Base-by-base conservation (phyloP, 768 basidiomycete species). In the Butyriboletus loyo region DNA sequence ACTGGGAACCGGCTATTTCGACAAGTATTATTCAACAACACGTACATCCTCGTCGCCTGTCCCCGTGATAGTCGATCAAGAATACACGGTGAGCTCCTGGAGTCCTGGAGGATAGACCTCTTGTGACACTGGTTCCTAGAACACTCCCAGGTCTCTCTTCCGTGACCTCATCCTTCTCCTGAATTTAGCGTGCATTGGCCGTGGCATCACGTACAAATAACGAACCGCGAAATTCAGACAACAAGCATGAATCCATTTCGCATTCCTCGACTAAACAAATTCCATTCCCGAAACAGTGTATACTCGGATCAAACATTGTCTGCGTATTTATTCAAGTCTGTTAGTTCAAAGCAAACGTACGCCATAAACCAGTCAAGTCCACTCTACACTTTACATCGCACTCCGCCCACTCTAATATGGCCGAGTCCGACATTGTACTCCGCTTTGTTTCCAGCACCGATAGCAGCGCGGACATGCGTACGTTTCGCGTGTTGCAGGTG, bases 401-500 rank as follows among this genome's bases (percentile, higher is more conserved):
- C 36, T 31, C n/a, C 37, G 22, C 39, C 39, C 44, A 11, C n/a
- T n/a, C 38, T 34, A 37, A 54, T 40, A 69, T 75, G 70, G 34
- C 68, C 37, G 54, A 62, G n/a, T 61, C 64, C 53, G 73, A 76
- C 56, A 56, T 75, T 54, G 54, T 71, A 41, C 67, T 81, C 40
- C 71, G 66, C 7, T 74, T 80, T 55, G 59, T 65, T 10, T 72
- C 65, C 52, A 58, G 71, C 22, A 57, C 61, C 27, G 64, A 66
- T 21, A 40, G 56, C 7, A 63, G 62, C 30, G 44, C 60, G 9
- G 77, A 81, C 62, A 62, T 71, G 54, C 78, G 81, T 32, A 74
- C 78, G 4, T 75, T 79, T 59, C 70, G 70, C 6, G 70, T 77
- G 30, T 62, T 68, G 49, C 70, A 73, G 49, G 60, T 71, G 19